These are phyloP conservation scores for Aspergillus fructus DNA, from an alignment of 2,329 filamentous ascomycete genomes.

Conservation along the genomic window DNA sequence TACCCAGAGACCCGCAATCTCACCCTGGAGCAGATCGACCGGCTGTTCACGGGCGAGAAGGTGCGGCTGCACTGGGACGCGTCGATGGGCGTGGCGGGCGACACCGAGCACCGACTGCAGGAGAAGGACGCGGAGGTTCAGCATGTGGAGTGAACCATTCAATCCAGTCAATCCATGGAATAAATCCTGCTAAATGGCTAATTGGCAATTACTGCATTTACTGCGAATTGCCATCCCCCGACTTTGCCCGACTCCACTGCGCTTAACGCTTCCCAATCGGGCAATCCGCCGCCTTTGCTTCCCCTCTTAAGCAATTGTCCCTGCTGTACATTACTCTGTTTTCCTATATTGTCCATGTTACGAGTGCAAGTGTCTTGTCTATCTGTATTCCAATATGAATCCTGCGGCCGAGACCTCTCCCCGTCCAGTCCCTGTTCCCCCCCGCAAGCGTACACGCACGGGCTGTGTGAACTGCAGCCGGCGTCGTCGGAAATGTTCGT, in stretches of 20 bases:
- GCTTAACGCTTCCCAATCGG: conserved; percentile 20
- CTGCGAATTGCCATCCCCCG: background rate
- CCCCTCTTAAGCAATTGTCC: conserved; percentile 8
- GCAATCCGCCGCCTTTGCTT: conserved; percentile 12
- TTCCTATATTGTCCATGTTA: too few relatives aligned
- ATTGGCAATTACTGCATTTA: background rate
- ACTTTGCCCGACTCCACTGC: conserved; percentile 12
- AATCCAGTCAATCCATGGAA: background rate
- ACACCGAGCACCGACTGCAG: conserved; percentile 19
- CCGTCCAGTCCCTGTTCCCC: background rate
- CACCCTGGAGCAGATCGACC: conserved; percentile 32
- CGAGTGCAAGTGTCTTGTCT: too few relatives aligned
- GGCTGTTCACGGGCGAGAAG: conserved; percentile 35
- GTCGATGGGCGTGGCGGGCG: conserved; percentile 26
- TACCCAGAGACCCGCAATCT: conserved; percentile 36
- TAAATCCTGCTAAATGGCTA: background rate
- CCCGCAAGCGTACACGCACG: conserved; percentile 28
- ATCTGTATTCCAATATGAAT: background rate
- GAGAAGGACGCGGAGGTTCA: conserved; percentile 19
- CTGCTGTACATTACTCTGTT: background rate
- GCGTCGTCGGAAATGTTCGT: conserved; percentile 32
- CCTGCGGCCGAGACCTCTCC: conserved; percentile 1
- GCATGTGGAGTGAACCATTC: conserved; percentile 22
- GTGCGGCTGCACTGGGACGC: conserved; percentile 31
- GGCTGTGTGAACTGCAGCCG: conserved; percentile 36